Percentiles rank a stretch among this genome's conserved stretches.
Evolutionary conservation across 129 eudicot species (phyloP).

Genomic region (Centrapalus pauciflorus): DNA sequence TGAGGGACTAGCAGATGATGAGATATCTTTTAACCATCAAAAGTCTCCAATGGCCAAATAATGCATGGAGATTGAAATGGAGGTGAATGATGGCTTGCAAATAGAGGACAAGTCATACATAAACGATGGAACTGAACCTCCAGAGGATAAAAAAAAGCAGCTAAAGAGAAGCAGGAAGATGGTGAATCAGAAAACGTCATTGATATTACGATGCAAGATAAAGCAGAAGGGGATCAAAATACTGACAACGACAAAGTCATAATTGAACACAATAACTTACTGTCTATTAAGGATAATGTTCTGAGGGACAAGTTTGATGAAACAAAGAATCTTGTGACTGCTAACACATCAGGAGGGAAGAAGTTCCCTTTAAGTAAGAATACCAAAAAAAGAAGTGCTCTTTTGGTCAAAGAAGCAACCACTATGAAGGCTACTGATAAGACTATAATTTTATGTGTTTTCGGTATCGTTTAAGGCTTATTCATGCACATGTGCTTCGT

Average conservation of each 20-base stretch:
- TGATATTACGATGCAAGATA: neutral
- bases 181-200: slow-evolving; percentile 14
- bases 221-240: neutral
- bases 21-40: slow-evolving; percentile 9
- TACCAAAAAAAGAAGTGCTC: slow-evolving; percentile 18
- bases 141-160: slow-evolving; percentile 38
- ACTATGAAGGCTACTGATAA: slow-evolving; percentile 20
- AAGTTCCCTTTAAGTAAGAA: slow-evolving; percentile 28
- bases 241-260: slow-evolving; percentile 4
- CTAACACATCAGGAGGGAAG: slow-evolving; percentile 25
- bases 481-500: too few relatives aligned
- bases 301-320: slow-evolving; percentile 19
- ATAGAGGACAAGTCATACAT: slow-evolving; percentile 2
- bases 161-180: slow-evolving; percentile 10
- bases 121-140: slow-evolving; percentile 68
- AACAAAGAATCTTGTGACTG: slow-evolving; percentile 17
- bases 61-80: slow-evolving; percentile 10
- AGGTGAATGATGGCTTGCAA: slow-evolving; percentile 2
- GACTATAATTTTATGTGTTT: too few relatives aligned
- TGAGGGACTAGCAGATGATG: slow-evolving; percentile 8
- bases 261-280: neutral
- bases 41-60: slow-evolving; percentile 18
- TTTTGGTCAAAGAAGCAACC: slow-evolving; percentile 10
- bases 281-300: slow-evolving; percentile 14
- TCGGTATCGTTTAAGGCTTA: too few relatives aligned